Percentiles rank a stretch among this genome's conserved stretches.
Conservation (phyloP, 129 eudicot species). For the Escallonia rubra region DNA sequence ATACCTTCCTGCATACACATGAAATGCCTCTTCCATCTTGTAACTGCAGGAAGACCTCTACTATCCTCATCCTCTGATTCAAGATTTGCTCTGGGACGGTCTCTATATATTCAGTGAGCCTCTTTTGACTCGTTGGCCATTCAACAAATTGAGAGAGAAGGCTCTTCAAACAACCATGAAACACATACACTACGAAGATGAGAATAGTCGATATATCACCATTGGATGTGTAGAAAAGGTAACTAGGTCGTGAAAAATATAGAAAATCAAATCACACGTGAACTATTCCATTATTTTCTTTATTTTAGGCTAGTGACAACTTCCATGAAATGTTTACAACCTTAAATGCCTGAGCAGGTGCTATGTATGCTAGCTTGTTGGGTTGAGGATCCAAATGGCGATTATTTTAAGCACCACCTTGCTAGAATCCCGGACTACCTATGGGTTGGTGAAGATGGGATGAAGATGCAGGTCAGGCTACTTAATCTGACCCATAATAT, state of each 20-base stretch:
- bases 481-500: not conserved
- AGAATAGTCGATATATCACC: conserved; percentile 64
- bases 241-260: not conserved
- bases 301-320: not conserved
- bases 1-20: not conserved
- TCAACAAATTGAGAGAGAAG: conserved; percentile 48
- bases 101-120: conserved; percentile 53
- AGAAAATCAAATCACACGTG: too few relatives aligned
- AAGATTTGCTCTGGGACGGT: conserved; percentile 71
- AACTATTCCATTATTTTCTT: not conserved
- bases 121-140: conserved; percentile 62
- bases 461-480: conserved; percentile 77
- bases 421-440: conserved; percentile 72
- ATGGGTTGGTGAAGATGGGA: conserved; percentile 94
- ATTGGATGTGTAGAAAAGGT: conserved; percentile 78
- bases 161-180: conserved; percentile 54
- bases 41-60: conserved; percentile 60
- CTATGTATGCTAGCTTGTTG: conserved; percentile 87
- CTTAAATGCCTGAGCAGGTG: conserved; percentile 19
- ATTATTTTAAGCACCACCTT: conserved; percentile 67
- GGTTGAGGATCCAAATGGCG: conserved; percentile 88
- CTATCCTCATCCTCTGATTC: conserved; percentile 65
- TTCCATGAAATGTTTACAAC: too few relatives aligned
- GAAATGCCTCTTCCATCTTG: not conserved
- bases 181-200: conserved; percentile 74